These are phyloP conservation scores for Coniochaeta hoffmannii DNA, from an alignment of 2,329 filamentous ascomycete species.

Conservation along the genomic window DNA sequence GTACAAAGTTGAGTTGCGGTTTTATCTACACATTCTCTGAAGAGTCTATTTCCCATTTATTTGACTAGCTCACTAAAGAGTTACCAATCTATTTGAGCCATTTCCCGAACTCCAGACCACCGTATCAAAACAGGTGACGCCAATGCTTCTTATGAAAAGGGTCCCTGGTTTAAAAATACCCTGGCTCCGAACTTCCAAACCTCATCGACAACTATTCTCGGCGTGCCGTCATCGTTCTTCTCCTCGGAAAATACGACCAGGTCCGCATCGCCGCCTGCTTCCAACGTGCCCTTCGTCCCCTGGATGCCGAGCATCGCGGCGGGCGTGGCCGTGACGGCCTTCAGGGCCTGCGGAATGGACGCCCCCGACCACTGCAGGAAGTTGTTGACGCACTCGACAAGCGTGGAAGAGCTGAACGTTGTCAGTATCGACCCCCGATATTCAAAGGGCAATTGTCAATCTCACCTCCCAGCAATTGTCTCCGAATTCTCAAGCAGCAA, in stretches of 20 bases:
- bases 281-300: constrained; percentile 57
- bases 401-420: constrained; percentile 50
- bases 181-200: constrained; percentile 71
- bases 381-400: constrained; percentile 79
- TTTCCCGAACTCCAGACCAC: not conserved
- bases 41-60: not conserved
- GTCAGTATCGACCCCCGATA: too few relatives aligned
- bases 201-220: constrained; percentile 58
- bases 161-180: constrained; percentile 25
- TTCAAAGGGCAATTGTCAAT: constrained; percentile 9
- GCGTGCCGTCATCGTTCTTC: constrained; percentile 30
- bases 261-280: constrained; percentile 59
- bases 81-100: not conserved
- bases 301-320: constrained; percentile 67
- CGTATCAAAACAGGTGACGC: not conserved
- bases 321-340: constrained; percentile 68
- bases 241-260: constrained; percentile 60
- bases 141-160: not conserved
- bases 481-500: constrained; percentile 72
- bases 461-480: constrained; percentile 68
- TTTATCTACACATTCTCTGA: not conserved
- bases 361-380: constrained; percentile 69
- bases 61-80: not conserved
- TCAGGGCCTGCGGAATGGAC: constrained; percentile 59
- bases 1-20: not conserved